Conservation (phyloP, 225 moss, liverwort and hornwort genomes). For the Pleurozium schreberi region DNA sequence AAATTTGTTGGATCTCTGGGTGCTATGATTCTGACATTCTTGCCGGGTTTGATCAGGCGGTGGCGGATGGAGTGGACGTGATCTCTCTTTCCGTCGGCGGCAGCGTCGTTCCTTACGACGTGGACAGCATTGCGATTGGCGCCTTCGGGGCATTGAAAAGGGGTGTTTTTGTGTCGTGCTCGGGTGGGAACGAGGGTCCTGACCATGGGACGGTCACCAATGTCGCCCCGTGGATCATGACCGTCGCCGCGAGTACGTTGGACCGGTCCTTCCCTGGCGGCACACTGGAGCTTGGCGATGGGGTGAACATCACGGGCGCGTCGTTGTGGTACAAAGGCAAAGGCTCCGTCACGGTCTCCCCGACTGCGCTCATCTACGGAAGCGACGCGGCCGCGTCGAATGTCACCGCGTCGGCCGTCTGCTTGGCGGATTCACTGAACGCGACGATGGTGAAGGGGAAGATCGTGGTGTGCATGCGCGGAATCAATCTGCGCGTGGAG, state of each 20-base stretch:
- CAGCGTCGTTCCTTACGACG: not conserved
- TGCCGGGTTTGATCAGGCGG: constrained; percentile 20
- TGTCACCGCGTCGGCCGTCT: not conserved
- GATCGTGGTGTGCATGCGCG: constrained; percentile 44
- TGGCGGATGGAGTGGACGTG: constrained; percentile 63
- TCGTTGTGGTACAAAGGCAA: not conserved
- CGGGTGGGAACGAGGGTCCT: constrained; percentile 61
- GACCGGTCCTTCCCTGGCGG: constrained; percentile 48
- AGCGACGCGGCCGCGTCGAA: not conserved
- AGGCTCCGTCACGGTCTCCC: not conserved
- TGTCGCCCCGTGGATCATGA: constrained; percentile 64
- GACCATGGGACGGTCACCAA: constrained; percentile 15
- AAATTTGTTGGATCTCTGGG: constrained; percentile 1
- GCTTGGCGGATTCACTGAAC: constrained; percentile 26
- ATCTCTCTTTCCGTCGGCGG: constrained; percentile 59
- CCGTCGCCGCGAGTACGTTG: constrained; percentile 60
- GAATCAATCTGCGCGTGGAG: constrained; percentile 10
- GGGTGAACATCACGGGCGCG: not conserved
- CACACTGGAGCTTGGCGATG: constrained; percentile 4
- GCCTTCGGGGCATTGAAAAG: constrained; percentile 38
- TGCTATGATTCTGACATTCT: constrained; percentile 5
- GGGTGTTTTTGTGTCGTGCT: constrained; percentile 48
- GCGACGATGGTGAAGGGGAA: constrained; percentile 34
- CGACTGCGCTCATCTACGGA: not conserved
- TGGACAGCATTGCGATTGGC: constrained; percentile 37